phyloP scores from a whole-genome alignment of 352 stramenopile species.

The Pythium biforme region DNA sequence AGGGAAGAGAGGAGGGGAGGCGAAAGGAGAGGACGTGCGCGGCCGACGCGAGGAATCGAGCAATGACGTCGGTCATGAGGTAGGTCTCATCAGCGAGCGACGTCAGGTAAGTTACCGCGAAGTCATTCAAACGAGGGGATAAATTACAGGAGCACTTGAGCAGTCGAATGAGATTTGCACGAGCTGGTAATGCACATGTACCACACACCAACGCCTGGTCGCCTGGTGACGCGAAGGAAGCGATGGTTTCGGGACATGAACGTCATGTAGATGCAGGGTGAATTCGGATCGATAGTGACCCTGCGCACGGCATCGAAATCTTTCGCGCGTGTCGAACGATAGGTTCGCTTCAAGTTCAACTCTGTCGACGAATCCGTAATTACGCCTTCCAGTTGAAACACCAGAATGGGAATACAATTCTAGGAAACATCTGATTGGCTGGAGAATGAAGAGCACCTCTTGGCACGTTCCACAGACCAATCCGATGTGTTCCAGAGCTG shows the following conservation, averaged over 20 bases:
- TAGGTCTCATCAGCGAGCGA: slow-evolving; percentile 6
- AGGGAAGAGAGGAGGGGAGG: not conserved
- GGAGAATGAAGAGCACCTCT: not conserved
- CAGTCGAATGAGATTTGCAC: not conserved
- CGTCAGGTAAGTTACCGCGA: slow-evolving; percentile 6
- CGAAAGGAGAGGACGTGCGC: not conserved
- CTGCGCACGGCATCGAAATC: not conserved
- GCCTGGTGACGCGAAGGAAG: not conserved
- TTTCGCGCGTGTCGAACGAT: slow-evolving; percentile 9
- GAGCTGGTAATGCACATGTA: not conserved
- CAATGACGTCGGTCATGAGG: slow-evolving; percentile 15
- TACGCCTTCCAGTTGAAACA: slow-evolving; percentile 23
- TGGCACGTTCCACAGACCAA: slow-evolving; percentile 9
- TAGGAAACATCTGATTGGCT: slow-evolving; percentile 15
- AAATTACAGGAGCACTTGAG: not conserved
- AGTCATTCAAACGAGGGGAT: slow-evolving; percentile 8
- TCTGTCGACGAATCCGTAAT: slow-evolving; percentile 31
- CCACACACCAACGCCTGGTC: too few relatives aligned
- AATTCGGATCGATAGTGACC: slow-evolving; percentile 5
- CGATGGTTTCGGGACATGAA: not conserved
- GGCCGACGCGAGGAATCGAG: slow-evolving; percentile 6
- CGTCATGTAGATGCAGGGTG: not conserved
- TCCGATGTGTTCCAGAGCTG: not conserved
- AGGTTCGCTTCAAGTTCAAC: slow-evolving; percentile 38
- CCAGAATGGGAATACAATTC: slow-evolving; percentile 11